Evolutionary conservation across 139 green algal species (phyloP).

Genomic region (Chlamydomonas sp.): DNA sequence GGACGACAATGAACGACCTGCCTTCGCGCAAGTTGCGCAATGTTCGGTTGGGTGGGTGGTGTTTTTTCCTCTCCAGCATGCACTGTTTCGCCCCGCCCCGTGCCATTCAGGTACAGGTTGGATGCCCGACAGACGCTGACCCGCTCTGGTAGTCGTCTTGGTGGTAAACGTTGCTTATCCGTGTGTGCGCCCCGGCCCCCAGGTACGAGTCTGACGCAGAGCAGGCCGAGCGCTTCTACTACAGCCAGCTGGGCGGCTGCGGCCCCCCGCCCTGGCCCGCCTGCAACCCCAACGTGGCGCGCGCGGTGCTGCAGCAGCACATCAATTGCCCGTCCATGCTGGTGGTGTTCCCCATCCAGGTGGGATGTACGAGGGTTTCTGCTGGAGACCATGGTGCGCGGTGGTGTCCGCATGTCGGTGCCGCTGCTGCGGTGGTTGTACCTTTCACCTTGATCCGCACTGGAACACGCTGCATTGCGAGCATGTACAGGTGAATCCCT

Average conservation of each 20-base stretch:
- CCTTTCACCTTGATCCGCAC: too few relatives aligned
- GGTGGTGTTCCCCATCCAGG: slow-evolving; percentile 92
- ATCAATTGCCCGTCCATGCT: slow-evolving; percentile 77
- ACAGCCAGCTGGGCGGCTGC: slow-evolving; percentile 52
- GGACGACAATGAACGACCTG: too few relatives aligned
- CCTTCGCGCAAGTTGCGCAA: too few relatives aligned
- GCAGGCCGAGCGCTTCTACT: slow-evolving; percentile 82
- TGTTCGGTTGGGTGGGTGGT: too few relatives aligned
- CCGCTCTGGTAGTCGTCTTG: too few relatives aligned
- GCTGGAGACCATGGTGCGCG: background rate
- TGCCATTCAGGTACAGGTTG: too few relatives aligned
- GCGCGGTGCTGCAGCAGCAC: slow-evolving; percentile 89
- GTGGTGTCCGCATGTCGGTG: too few relatives aligned
- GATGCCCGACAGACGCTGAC: too few relatives aligned
- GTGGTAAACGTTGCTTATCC: too few relatives aligned
- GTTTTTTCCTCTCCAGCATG: too few relatives aligned
- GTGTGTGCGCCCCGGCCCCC: background rate
- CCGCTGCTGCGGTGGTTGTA: too few relatives aligned
- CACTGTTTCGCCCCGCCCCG: too few relatives aligned
- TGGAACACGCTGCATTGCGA: background rate
- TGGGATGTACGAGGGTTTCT: background rate
- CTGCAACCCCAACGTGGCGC: slow-evolving; percentile 85
- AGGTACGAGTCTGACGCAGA: slow-evolving; percentile 89
- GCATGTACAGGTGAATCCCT: slow-evolving; percentile 27
- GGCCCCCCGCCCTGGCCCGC: slow-evolving; percentile 36